phyloP scores from a whole-genome alignment of 345 rosid species.

The Brassica cretica region DNA sequence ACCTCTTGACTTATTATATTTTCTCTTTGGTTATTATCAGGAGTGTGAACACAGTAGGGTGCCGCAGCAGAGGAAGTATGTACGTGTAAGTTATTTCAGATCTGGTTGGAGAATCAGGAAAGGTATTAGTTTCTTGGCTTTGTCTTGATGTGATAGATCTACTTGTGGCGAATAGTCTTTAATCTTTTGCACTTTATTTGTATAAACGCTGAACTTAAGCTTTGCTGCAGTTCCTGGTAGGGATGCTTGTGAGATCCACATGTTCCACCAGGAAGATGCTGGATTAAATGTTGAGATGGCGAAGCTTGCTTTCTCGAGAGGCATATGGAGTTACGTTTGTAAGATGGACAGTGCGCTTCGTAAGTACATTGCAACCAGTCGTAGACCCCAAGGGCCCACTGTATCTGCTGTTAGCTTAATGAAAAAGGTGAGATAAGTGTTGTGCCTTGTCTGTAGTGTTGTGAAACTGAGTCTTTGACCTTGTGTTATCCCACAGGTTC shows the following conservation, averaged over 20 bases:
- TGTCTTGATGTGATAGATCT: neutral
- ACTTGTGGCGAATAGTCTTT: neutral
- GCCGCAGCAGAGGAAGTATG: conserved; percentile 67
- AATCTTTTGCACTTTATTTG: neutral
- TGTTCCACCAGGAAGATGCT: conserved; percentile 93
- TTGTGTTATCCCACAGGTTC: conserved; percentile 50
- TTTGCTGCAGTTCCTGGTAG: conserved; percentile 68
- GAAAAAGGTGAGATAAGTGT: conserved; percentile 58
- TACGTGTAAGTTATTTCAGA: conserved; percentile 73
- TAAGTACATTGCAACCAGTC: conserved; percentile 45
- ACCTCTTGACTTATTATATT: neutral
- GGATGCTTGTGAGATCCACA: conserved; percentile 78
- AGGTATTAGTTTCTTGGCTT: conserved; percentile 48
- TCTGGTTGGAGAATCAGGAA: conserved; percentile 90
- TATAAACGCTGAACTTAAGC: conserved; percentile 19
- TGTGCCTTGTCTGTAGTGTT: neutral
- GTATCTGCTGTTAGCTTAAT: conserved; percentile 53
- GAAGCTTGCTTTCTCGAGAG: conserved; percentile 80
- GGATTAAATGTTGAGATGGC: conserved; percentile 88
- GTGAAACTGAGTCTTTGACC: conserved; percentile 9
- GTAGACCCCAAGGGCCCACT: conserved; percentile 42
- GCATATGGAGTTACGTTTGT: conserved; percentile 91
- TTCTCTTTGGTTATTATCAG: conserved; percentile 42
- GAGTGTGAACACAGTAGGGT: conserved; percentile 78
- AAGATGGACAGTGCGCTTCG: conserved; percentile 84